Evolutionary conservation across 257 asterid species (phyloP).

Genomic region (Paulownia fortunei): DNA sequence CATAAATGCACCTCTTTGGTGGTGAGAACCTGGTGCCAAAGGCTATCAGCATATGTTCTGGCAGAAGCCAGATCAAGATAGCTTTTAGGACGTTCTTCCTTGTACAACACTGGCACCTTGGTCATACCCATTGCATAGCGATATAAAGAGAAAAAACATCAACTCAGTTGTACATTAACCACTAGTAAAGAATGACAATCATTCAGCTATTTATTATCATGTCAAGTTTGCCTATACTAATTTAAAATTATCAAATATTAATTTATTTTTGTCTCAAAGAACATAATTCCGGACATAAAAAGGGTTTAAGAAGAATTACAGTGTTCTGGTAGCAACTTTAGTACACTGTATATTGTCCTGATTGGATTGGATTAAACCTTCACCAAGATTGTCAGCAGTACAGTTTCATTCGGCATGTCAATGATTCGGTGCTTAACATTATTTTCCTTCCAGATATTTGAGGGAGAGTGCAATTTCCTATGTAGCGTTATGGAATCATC

Average conservation of each 20-base stretch:
- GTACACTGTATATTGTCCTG: slow-evolving; percentile 15
- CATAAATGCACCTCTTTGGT: slow-evolving; percentile 19
- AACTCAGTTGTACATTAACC: slow-evolving; percentile 12
- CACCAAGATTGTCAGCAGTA: slow-evolving; percentile 15
- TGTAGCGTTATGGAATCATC: slow-evolving; percentile 87
- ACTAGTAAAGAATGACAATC: slow-evolving; percentile 13
- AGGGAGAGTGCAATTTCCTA: slow-evolving; percentile 77
- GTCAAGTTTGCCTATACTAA: slow-evolving; percentile 16
- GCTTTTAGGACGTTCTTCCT: not conserved
- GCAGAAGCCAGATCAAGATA: slow-evolving; percentile 9
- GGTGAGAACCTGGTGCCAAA: slow-evolving; percentile 21
- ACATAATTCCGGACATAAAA: slow-evolving; percentile 17
- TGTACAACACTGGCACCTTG: not conserved
- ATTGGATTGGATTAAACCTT: slow-evolving; percentile 21
- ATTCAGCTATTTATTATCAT: slow-evolving; percentile 9
- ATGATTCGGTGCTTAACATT: slow-evolving; percentile 26
- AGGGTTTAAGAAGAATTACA: slow-evolving; percentile 11
- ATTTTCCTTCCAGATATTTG: slow-evolving; percentile 74
- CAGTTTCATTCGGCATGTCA: slow-evolving; percentile 20
- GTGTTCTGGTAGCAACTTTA: slow-evolving; percentile 21
- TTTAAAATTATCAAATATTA: not conserved
- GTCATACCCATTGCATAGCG: not conserved
- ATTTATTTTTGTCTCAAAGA: not conserved
- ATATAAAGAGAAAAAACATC: slow-evolving; percentile 11
- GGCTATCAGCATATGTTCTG: slow-evolving; percentile 2